These are phyloP conservation scores for Botrytis fragariae DNA, from an alignment of 2,329 filamentous ascomycete genomes.

Conservation along the genomic window DNA sequence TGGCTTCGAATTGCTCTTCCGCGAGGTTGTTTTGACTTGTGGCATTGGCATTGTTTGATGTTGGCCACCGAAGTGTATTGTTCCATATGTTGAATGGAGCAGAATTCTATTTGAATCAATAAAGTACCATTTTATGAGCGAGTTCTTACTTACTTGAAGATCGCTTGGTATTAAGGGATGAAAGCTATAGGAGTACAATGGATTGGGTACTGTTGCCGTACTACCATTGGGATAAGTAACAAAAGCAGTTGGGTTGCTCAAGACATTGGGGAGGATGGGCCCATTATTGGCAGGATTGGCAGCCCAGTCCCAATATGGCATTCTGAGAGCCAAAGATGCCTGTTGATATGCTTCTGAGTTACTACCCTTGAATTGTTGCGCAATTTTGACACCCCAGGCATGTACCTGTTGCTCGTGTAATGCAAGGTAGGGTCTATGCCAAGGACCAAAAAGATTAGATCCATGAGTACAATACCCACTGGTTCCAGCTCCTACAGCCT, in stretches of 20 bases:
- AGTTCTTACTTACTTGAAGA: background rate
- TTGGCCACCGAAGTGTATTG: constrained; percentile 17
- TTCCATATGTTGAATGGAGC: background rate
- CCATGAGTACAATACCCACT: constrained; percentile 78
- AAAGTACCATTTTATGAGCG: background rate
- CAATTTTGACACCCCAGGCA: constrained; percentile 42
- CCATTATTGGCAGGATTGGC: constrained; percentile 43
- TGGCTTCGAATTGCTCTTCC: constrained; percentile 16
- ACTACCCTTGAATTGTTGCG: constrained; percentile 49
- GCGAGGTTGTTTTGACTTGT: constrained; percentile 14
- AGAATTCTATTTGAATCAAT: constrained; percentile 2
- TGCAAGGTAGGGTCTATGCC: constrained; percentile 78
- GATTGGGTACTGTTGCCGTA: constrained; percentile 61
- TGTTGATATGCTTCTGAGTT: constrained; percentile 46
- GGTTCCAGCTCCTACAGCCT: constrained; percentile 49
- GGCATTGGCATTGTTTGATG: background rate
- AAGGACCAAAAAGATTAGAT: constrained; percentile 71
- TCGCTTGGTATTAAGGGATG: constrained; percentile 42
- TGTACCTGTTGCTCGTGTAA: constrained; percentile 53
- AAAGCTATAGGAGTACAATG: constrained; percentile 59
- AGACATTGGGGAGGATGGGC: constrained; percentile 41
- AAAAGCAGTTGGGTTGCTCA: constrained; percentile 8
- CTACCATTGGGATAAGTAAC: constrained; percentile 41
- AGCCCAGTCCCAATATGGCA: constrained; percentile 51
- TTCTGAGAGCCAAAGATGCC: constrained; percentile 42